Evolutionary conservation across 805 yeast genomes (phyloP).

Genomic region (Wilhelminamyces savonicus): DNA sequence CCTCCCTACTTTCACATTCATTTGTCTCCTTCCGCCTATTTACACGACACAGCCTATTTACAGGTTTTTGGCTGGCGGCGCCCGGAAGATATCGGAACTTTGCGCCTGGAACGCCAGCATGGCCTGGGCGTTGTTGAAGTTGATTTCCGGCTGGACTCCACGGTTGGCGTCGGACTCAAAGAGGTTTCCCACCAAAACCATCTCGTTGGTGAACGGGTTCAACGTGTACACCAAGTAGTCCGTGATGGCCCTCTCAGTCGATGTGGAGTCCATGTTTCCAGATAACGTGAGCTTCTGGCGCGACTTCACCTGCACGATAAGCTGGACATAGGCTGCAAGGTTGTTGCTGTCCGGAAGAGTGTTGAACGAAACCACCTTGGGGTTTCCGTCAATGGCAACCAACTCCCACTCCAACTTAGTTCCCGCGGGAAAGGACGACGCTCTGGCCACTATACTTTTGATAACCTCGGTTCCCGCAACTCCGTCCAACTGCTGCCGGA

Average conservation of each 20-base stretch:
- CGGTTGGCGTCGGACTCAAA: conserved; percentile 31
- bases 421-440: conserved; percentile 45
- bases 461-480: conserved; percentile 28
- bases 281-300: conserved; percentile 29
- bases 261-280: conserved; percentile 10
- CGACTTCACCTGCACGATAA: conserved; percentile 31
- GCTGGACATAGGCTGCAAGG: conserved; percentile 31
- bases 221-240: conserved; percentile 35
- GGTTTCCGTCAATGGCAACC: conserved; percentile 59
- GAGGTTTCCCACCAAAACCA: conserved; percentile 35
- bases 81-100: conserved; percentile 36
- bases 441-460: conserved; percentile 24
- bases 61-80: conserved; percentile 25
- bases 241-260: conserved; percentile 22
- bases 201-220: conserved; percentile 32
- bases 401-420: conserved; percentile 71
- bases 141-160: conserved; percentile 31
- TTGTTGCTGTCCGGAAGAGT: conserved; percentile 48
- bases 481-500: conserved; percentile 33
- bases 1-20: too few species aligned
- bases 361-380: conserved; percentile 67
- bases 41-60: too few species aligned
- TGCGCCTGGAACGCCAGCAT: conserved; percentile 22
- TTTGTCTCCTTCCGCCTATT: too few species aligned
- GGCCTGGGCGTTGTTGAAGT: conserved; percentile 10